These are phyloP conservation scores for Trichoderma sp. DNA, from an alignment of 2,329 filamentous ascomycete species.

Conservation along the genomic window DNA sequence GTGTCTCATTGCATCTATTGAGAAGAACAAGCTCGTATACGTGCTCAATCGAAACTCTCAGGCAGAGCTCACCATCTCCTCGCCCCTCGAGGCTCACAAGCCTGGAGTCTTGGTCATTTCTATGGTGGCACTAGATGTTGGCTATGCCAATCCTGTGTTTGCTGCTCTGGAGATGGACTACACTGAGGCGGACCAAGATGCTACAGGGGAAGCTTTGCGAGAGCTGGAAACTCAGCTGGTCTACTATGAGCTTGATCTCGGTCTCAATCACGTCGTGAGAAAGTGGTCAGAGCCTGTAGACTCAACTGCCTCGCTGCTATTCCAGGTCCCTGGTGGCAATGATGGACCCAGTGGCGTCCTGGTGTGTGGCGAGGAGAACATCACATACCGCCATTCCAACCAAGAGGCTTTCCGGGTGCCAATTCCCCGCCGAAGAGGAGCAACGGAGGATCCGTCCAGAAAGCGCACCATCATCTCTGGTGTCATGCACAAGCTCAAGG, in stretches of 20 bases:
- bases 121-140: conserved; percentile 85
- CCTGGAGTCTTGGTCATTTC: conserved; percentile 86
- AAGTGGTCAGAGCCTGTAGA: conserved; percentile 96
- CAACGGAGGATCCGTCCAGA: conserved; percentile 86
- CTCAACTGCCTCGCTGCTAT: conserved; percentile 81
- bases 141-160: conserved; percentile 96
- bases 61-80: conserved; percentile 93
- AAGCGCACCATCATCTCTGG: conserved; percentile 85
- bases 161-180: conserved; percentile 94
- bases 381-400: conserved; percentile 97
- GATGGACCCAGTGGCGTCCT: conserved; percentile 94
- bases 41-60: conserved; percentile 94
- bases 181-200: conserved; percentile 84
- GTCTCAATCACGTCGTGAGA: conserved; percentile 92
- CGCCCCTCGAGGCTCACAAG: conserved; percentile 93
- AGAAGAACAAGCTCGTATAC: conserved; percentile 99
- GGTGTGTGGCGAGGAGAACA: conserved; percentile 89
- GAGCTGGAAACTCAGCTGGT: conserved; percentile 88
- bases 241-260: conserved; percentile 96
- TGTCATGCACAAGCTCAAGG: conserved; percentile 95
- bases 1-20: conserved; percentile 86
- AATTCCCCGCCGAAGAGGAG: conserved; percentile 80
- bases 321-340: conserved; percentile 90
- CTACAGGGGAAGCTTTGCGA: conserved; percentile 75
- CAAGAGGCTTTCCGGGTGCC: conserved; percentile 85